These are phyloP conservation scores for Zygosaccharomyces sapae DNA, from an alignment of 1,139 yeast genomes.

Conservation along the genomic window DNA sequence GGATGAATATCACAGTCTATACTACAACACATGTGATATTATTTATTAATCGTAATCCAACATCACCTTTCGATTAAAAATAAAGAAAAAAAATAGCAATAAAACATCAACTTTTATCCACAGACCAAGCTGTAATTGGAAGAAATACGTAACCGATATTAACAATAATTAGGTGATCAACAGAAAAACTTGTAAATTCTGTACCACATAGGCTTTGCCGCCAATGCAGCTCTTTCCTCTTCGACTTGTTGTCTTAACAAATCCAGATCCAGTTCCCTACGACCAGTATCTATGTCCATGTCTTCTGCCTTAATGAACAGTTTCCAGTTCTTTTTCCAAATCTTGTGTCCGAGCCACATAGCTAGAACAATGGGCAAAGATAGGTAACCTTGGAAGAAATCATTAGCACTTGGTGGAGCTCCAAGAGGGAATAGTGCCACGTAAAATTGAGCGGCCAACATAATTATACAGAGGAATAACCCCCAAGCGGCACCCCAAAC, in stretches of 20 bases:
- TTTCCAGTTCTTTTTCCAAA: slow-evolving; percentile 56
- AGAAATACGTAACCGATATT: background rate
- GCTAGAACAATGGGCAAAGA: slow-evolving; percentile 58
- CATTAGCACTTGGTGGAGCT: slow-evolving; percentile 45
- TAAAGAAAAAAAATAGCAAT: too few relatives aligned
- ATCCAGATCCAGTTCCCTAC: slow-evolving; percentile 67
- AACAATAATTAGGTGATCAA: slow-evolving; percentile 20
- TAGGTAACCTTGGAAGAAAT: slow-evolving; percentile 59
- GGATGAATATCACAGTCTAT: too few relatives aligned
- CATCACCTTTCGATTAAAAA: too few relatives aligned
- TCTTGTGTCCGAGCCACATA: slow-evolving; percentile 54
- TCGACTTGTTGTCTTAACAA: slow-evolving; percentile 62
- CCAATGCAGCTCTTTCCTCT: slow-evolving; percentile 56
- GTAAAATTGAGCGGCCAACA: slow-evolving; percentile 51
- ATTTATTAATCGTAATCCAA: too few relatives aligned
- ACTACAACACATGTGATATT: too few relatives aligned
- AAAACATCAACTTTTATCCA: background rate
- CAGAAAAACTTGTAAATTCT: slow-evolving; percentile 60
- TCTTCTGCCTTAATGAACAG: slow-evolving; percentile 48
- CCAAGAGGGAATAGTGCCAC: slow-evolving; percentile 66
- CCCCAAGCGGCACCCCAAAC: slow-evolving; percentile 53
- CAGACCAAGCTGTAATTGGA: background rate
- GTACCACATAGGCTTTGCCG: slow-evolving; percentile 50
- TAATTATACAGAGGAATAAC: slow-evolving; percentile 44
- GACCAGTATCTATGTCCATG: slow-evolving; percentile 68